Evolutionary conservation across 768 basidiomycete genomes (phyloP), one percentile per base, ranked within the genome.

Genomic region (Termitomyces titanicus): DNA sequence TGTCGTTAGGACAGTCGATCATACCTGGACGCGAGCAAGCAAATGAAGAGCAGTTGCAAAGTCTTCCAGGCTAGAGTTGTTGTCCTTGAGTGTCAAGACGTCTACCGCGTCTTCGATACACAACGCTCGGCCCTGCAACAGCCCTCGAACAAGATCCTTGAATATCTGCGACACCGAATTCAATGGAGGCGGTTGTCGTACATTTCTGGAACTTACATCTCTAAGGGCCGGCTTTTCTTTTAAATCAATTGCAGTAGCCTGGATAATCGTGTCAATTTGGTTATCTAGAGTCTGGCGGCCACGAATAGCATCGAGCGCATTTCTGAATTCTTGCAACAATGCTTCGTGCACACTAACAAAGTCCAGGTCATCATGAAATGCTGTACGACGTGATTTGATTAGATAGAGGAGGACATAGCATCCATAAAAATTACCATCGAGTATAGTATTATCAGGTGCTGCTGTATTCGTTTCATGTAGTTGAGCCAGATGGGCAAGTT

Each of bases 331-430:
- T 4, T 80, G 73, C 6, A 83, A 58, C 3, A 98, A 71, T 3
- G 76, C 76, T 61, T 88, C 82, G 61, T 96, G 94, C 3, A 96
- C 86, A 54, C 86, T 86, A 61, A 97, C 79, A 57, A 95, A 86
- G 70, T 98, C 92, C 47, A 98, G 79, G 25, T 81, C 83, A 61
- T 94, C 86, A 63, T 98, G 92, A 75, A 94, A 88, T 2, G 79
- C 93, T 94, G 60, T 0, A 40, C 55, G 33, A 34, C 37, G 25
- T n/a, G 6, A 31, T 54, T 56, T n/a, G 6, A 31, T 54, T 56
- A 60, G 54, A 47, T 35, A 44, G 25, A 15, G 29, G 18, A 15
- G 37, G 22, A 38, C 11, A 24, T 13, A 12, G 13, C 15, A 5
- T 7, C 37, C 27, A 31, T 52, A 37, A 44, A 27, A 65, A 72